Evolutionary conservation across 495 filamentous ascomycete genomes (phyloP).

Genomic region (Penicillium roqueforti): DNA sequence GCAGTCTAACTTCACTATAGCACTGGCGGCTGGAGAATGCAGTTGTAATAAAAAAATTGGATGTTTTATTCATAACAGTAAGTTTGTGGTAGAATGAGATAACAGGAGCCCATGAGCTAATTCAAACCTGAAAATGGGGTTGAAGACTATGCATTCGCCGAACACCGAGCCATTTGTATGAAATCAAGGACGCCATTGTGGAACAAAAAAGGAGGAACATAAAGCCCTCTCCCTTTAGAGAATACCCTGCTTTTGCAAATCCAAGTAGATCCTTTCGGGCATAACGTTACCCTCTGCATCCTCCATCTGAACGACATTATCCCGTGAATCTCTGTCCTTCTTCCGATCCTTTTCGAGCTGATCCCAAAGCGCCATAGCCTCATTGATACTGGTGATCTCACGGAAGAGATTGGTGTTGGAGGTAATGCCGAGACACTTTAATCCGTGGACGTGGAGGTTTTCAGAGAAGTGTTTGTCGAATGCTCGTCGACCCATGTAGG

Average conservation of each 20-base stretch:
- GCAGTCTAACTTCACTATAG: no score
- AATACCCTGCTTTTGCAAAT: conserved; percentile 60
- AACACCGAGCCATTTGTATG: conserved; percentile 9
- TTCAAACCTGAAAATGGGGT: not conserved
- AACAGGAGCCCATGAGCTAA: not conserved
- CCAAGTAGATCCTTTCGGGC: conserved; percentile 95
- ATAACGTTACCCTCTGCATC: conserved; percentile 96
- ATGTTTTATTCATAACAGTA: not conserved
- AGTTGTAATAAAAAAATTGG: not conserved
- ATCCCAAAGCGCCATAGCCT: conserved; percentile 84
- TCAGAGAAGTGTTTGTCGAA: conserved; percentile 99
- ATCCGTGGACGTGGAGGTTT: conserved; percentile 81
- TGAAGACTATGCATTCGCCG: conserved; percentile 3
- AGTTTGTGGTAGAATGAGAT: not conserved
- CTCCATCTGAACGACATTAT: conserved; percentile 95
- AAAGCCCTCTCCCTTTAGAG: conserved; percentile 24
- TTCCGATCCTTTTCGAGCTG: conserved; percentile 86
- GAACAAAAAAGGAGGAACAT: not conserved
- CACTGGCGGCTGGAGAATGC: no score
- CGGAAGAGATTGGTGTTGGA: conserved; percentile 82
- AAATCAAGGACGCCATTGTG: conserved; percentile 1
- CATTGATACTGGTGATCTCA: conserved; percentile 88
- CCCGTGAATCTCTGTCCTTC: conserved; percentile 66
- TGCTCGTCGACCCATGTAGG: conserved; percentile 92
- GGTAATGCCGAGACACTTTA: conserved; percentile 90